A percentile compares a stretch with the other conserved stretches of the same genome.
phyloP scores from a whole-genome alignment of 768 basidiomycete genomes.

The Mycena latifolia region DNA sequence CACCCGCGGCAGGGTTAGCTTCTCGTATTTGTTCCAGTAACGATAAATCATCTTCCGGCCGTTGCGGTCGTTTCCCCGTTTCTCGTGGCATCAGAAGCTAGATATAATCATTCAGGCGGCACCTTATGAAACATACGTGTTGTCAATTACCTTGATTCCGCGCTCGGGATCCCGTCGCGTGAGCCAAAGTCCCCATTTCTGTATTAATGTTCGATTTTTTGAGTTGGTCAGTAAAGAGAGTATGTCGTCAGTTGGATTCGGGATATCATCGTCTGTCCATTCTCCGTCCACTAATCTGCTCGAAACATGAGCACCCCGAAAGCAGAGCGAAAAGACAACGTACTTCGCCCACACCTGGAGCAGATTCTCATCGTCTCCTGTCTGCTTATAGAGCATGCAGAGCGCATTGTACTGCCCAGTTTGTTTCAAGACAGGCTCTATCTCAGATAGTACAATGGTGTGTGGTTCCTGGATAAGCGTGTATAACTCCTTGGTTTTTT shows the following conservation, averaged over 20 bases:
- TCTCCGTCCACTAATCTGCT: slow-evolving; percentile 74
- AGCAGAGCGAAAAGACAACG: slow-evolving; percentile 40
- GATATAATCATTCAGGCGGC: slow-evolving; percentile 10
- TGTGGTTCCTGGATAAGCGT: slow-evolving; percentile 68
- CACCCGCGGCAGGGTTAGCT: slow-evolving; percentile 71
- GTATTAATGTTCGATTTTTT: slow-evolving; percentile 70
- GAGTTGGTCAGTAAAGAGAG: slow-evolving; percentile 67
- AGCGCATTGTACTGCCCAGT: slow-evolving; percentile 71
- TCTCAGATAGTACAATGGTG: slow-evolving; percentile 67
- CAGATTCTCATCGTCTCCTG: slow-evolving; percentile 69
- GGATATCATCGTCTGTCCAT: slow-evolving; percentile 72
- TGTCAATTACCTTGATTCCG: slow-evolving; percentile 71
- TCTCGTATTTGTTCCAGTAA: slow-evolving; percentile 69
- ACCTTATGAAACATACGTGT: slow-evolving; percentile 6
- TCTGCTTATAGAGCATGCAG: slow-evolving; percentile 69
- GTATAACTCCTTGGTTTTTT: slow-evolving; percentile 73
- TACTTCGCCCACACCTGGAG: slow-evolving; percentile 79
- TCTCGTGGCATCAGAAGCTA: slow-evolving; percentile 75
- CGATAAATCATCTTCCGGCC: slow-evolving; percentile 70
- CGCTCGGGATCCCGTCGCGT: slow-evolving; percentile 74
- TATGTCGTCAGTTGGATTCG: slow-evolving; percentile 73
- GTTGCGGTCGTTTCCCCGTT: slow-evolving; percentile 66
- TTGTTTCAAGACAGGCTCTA: slow-evolving; percentile 67
- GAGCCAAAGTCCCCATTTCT: slow-evolving; percentile 88
- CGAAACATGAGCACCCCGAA: slow-evolving; percentile 2